These are phyloP conservation scores for Syzygium aromaticum DNA, from an alignment of 345 rosid genomes.

Conservation along the genomic window DNA sequence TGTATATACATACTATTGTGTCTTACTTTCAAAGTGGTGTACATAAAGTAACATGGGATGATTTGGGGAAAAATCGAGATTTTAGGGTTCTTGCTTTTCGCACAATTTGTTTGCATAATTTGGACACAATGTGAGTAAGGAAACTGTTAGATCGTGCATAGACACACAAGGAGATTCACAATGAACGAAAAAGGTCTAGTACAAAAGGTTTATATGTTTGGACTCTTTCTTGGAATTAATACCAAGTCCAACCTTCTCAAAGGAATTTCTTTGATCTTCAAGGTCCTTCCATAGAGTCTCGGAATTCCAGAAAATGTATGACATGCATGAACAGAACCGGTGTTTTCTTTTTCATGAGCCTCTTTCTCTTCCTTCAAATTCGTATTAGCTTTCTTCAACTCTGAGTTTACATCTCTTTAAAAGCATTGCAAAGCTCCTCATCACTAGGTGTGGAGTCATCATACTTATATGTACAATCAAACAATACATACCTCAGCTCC, in stretches of 20 bases:
- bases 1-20: not conserved
- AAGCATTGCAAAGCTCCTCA: not conserved
- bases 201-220: not conserved
- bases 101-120: too few species aligned
- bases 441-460: not conserved
- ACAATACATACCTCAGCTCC: not conserved
- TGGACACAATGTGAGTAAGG: too few species aligned
- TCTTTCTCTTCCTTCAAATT: not conserved
- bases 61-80: not conserved
- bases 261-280: not conserved
- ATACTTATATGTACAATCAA: not conserved
- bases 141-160: too few species aligned
- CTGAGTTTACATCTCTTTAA: not conserved
- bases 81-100: not conserved
- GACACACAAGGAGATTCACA: too few species aligned
- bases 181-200: not conserved
- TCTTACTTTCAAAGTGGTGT: not conserved
- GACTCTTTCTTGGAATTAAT: not conserved
- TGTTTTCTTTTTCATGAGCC: not conserved
- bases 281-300: not conserved
- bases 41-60: accelerated
- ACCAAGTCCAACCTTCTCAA: not conserved
- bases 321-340: not conserved
- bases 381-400: not conserved
- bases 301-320: not conserved